A percentile compares a stretch with the other conserved stretches of the same genome.
Evolutionary conservation across 1,284 basidiomycete species (phyloP).

Genomic region (Microbotryomycetes sp.): DNA sequence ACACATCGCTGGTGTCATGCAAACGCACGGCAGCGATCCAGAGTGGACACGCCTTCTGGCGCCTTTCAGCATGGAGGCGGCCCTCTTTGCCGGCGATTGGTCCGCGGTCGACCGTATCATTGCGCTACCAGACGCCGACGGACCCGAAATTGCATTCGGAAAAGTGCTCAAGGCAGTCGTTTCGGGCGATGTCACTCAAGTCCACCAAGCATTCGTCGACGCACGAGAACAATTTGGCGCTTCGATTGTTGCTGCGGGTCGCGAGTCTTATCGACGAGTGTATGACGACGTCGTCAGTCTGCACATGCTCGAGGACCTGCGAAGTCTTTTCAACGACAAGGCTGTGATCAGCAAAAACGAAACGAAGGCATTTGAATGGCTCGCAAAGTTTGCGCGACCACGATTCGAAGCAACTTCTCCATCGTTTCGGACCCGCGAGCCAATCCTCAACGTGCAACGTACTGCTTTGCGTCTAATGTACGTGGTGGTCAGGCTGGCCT

Average conservation of each 20-base stretch:
- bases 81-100: slow-evolving; percentile 95
- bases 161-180: slow-evolving; percentile 75
- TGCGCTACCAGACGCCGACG: slow-evolving; percentile 46
- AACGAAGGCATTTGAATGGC: neutral
- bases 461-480: slow-evolving; percentile 73
- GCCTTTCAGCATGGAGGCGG: slow-evolving; percentile 85
- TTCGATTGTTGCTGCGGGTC: slow-evolving; percentile 71
- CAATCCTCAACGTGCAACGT: slow-evolving; percentile 79
- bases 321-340: neutral
- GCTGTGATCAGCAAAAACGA: neutral
- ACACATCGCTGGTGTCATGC: slow-evolving; percentile 83
- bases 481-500: slow-evolving; percentile 27
- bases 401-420: slow-evolving; percentile 74
- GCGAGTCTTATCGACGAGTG: slow-evolving; percentile 69
- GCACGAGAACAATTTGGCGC: slow-evolving; percentile 73
- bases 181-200: slow-evolving; percentile 40
- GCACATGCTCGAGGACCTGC: slow-evolving; percentile 78
- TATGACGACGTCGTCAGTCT: slow-evolving; percentile 83
- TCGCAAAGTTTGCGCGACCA: slow-evolving; percentile 1
- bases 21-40: slow-evolving; percentile 57
- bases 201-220: slow-evolving; percentile 49
- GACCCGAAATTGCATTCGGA: slow-evolving; percentile 66
- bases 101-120: slow-evolving; percentile 62
- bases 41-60: slow-evolving; percentile 73
- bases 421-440: slow-evolving; percentile 85